Evolutionary conservation across 805 yeast species (phyloP).

Genomic region (Metschnikowia cerradonensis): DNA sequence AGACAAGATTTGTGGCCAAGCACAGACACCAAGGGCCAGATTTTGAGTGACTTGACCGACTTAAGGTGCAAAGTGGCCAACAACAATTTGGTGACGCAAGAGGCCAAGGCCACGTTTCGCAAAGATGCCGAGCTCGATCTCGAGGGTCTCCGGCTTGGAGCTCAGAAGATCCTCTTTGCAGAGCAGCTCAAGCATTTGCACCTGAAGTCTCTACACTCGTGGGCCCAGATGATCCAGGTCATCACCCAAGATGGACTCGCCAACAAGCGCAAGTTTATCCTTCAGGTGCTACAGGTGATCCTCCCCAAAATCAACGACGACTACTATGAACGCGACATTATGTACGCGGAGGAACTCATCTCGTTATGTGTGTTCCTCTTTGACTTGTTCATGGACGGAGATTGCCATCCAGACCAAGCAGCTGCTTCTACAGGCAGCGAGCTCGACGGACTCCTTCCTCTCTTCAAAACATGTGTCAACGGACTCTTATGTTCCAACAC

Average conservation of each 20-base stretch:
- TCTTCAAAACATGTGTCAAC: slow-evolving; percentile 68
- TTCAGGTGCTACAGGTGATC: slow-evolving; percentile 71
- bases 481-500: slow-evolving; percentile 72
- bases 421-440: slow-evolving; percentile 16
- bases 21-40: slow-evolving; percentile 1
- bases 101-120: slow-evolving; percentile 21
- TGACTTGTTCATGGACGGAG: slow-evolving; percentile 51
- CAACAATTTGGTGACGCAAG: slow-evolving; percentile 14
- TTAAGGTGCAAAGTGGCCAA: slow-evolving; percentile 21
- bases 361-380: slow-evolving; percentile 70
- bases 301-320: slow-evolving; percentile 68
- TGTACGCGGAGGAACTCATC: slow-evolving; percentile 71
- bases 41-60: slow-evolving; percentile 24
- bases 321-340: slow-evolving; percentile 61
- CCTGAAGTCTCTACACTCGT: slow-evolving; percentile 63
- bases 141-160: slow-evolving; percentile 28
- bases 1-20: slow-evolving; percentile 8
- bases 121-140: slow-evolving; percentile 26
- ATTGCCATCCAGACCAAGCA: slow-evolving; percentile 5
- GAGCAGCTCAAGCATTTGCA: slow-evolving; percentile 50
- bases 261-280: slow-evolving; percentile 49
- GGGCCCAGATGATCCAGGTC: slow-evolving; percentile 79
- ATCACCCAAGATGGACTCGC: slow-evolving; percentile 54
- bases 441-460: slow-evolving; percentile 49
- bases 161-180: slow-evolving; percentile 45